These are phyloP conservation scores for Populus euphratica DNA, from an alignment of 345 rosid genomes.

Conservation along the genomic window DNA sequence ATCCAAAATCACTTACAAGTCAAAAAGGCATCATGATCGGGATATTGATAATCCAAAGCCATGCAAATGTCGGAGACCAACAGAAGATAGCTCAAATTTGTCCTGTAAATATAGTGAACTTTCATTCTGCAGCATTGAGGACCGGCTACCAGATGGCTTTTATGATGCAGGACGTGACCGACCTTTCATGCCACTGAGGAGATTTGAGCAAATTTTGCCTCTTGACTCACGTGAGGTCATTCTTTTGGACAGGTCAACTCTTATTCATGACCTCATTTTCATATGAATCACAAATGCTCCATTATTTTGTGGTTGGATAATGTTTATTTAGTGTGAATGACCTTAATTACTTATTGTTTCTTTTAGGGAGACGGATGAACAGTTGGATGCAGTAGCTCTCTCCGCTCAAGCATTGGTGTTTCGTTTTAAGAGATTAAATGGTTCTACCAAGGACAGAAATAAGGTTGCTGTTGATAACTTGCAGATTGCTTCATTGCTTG, in stretches of 20 bases:
- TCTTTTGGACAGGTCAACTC: constrained; percentile 80
- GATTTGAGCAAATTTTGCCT: constrained; percentile 54
- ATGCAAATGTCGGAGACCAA: constrained; percentile 61
- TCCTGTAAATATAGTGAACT: constrained; percentile 60
- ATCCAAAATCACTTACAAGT: constrained; percentile 36
- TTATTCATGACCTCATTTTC: neutral
- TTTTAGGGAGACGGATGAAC: constrained; percentile 76
- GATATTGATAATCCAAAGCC: constrained; percentile 85
- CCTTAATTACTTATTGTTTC: neutral
- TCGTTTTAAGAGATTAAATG: constrained; percentile 50
- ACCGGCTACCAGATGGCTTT: constrained; percentile 80
- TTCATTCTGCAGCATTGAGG: constrained; percentile 77
- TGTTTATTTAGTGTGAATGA: neutral
- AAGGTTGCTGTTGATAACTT: constrained; percentile 42
- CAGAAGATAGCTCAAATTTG: constrained; percentile 38
- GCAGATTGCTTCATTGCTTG: constrained; percentile 71
- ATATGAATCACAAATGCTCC: neutral
- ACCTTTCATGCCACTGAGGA: constrained; percentile 65
- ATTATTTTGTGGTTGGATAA: neutral
- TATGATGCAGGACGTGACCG: constrained; percentile 98
- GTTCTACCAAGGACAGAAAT: constrained; percentile 41
- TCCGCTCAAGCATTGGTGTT: constrained; percentile 66
- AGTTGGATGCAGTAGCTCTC: constrained; percentile 67
- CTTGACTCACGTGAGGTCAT: constrained; percentile 94
- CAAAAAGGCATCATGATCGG: constrained; percentile 71